phyloP scores from a whole-genome alignment of 2,329 filamentous ascomycete genomes.

The Colletotrichum cordylinicola region DNA sequence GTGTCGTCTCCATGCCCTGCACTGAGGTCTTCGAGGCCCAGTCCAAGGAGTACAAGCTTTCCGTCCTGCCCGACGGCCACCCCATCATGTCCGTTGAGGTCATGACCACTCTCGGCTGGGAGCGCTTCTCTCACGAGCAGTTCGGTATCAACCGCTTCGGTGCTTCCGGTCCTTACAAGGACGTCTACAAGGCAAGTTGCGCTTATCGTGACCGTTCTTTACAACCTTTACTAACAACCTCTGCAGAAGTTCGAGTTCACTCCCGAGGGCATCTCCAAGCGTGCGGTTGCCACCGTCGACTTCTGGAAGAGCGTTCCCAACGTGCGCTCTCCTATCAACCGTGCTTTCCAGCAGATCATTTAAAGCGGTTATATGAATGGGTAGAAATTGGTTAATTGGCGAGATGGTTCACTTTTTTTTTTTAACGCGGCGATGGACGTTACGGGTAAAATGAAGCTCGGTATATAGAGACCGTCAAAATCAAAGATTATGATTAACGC shows the following conservation, averaged over 20 bases:
- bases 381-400: slow-evolving; percentile 22
- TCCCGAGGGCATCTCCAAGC: slow-evolving; percentile 94
- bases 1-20: slow-evolving; percentile 95
- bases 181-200: slow-evolving; percentile 84
- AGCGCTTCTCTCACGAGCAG: slow-evolving; percentile 99
- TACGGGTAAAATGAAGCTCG: slow-evolving; percentile 21
- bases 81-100: slow-evolving; percentile 93
- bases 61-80: slow-evolving; percentile 91
- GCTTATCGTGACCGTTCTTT: neutral
- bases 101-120: slow-evolving; percentile 97
- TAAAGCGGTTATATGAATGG: slow-evolving; percentile 52
- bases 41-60: slow-evolving; percentile 92
- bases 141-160: slow-evolving; percentile 99
- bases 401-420: slow-evolving; percentile 7
- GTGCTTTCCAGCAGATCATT: slow-evolving; percentile 96
- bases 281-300: slow-evolving; percentile 87
- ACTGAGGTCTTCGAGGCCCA: slow-evolving; percentile 96
- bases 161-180: slow-evolving; percentile 95
- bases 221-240: slow-evolving; percentile 38
- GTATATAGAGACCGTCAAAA: slow-evolving; percentile 24
- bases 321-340: slow-evolving; percentile 93
- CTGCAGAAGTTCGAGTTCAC: slow-evolving; percentile 98
- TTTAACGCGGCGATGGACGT: slow-evolving; percentile 21
- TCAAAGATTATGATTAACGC: slow-evolving; percentile 25
- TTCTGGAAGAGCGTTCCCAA: slow-evolving; percentile 96